Evolutionary conservation across 2,329 filamentous ascomycete genomes (phyloP), one percentile per base, ranked within the genome.

Genomic region (Fusarium sp.): DNA sequence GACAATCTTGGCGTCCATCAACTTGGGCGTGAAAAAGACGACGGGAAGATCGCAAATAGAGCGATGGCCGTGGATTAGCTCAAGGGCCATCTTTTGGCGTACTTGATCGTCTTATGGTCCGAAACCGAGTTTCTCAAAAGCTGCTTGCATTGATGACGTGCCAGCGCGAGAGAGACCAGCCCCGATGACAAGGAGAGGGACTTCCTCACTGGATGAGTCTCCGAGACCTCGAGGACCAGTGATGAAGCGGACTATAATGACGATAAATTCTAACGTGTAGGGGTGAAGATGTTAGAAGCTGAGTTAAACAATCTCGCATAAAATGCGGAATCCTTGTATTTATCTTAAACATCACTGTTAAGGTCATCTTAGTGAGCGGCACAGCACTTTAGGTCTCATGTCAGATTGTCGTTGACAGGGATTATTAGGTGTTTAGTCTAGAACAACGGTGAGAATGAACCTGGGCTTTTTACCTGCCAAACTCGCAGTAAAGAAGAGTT

Each of bases 1-100:
- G 0, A 78, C 61, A 5, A 78, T 44, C 2, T 65, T 59, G 1
- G 73, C 73, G 3, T 76, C 76, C 73, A 78, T 76, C 32, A 78
- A 55, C 35, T 78, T 76, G 9, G 73, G 70, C 0, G 70, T 60
- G 57, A 78, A 78, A 36, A 66, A 65, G 5, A 73, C 64, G 1
- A 66, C 72, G 0, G 76, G 75, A 11, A 77, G 69, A 45, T 78
- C 64, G 35, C 68, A 62, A 1, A 69, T 61, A 8, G 71, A 69
- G 0, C 63, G 63, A 44, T 75, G 73, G 2, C 75, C 74, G 12
- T 72, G 65, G 34, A 76, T 70, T 9, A 78, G 58, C 25, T 69
- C 42, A n/a, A 64, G 65, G 0, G 77, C 58, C 19, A 77, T 53
- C 43, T 74, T 73, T 11, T 69, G 71, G 0, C 75, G 69, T 9